A percentile compares a stretch with the other conserved stretches of the same genome.
Conservation (phyloP, 352 stramenopile species). For the Aphanomyces stellatus region DNA sequence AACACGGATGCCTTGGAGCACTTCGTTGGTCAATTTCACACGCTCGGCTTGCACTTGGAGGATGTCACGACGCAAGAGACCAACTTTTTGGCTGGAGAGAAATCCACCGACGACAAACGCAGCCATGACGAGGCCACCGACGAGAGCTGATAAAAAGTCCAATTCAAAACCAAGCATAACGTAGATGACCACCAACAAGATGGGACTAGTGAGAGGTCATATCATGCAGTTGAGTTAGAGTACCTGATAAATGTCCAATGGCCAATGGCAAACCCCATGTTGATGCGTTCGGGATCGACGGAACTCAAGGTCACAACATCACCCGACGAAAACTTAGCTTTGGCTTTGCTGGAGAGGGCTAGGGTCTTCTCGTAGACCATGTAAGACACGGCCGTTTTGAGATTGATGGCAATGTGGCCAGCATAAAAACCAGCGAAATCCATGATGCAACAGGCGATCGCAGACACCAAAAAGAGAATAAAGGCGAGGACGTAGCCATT, state of each 20-base stretch:
- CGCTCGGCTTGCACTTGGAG: constrained; percentile 42
- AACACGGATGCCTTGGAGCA: constrained; percentile 76
- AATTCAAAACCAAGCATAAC: constrained; percentile 30
- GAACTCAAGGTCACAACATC: constrained; percentile 35
- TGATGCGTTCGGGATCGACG: constrained; percentile 33
- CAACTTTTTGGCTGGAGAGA: too few relatives aligned
- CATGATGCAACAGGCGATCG: constrained; percentile 32
- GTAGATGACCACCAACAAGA: constrained; percentile 31
- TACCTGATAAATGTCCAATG: constrained; percentile 37
- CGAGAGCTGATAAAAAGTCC: constrained; percentile 26
- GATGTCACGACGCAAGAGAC: constrained; percentile 27
- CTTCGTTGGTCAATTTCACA: constrained; percentile 41
- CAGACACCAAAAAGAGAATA: constrained; percentile 27
- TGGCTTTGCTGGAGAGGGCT: constrained; percentile 31
- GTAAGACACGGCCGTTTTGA: constrained; percentile 43
- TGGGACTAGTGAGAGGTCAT: too few relatives aligned
- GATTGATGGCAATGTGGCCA: constrained; percentile 32
- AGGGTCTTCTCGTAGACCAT: constrained; percentile 51
- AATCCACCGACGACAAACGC: constrained; percentile 27
- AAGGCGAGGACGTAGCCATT: constrained; percentile 35
- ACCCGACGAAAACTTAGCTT: constrained; percentile 34
- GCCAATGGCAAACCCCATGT: constrained; percentile 36
- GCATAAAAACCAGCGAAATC: constrained; percentile 45
- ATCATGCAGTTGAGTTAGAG: too few relatives aligned
- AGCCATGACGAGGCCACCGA: constrained; percentile 24